Evolutionary conservation across 805 yeast genomes (phyloP), one percentile per base, ranked within the genome.

Genomic region (Candida sithepensis): DNA sequence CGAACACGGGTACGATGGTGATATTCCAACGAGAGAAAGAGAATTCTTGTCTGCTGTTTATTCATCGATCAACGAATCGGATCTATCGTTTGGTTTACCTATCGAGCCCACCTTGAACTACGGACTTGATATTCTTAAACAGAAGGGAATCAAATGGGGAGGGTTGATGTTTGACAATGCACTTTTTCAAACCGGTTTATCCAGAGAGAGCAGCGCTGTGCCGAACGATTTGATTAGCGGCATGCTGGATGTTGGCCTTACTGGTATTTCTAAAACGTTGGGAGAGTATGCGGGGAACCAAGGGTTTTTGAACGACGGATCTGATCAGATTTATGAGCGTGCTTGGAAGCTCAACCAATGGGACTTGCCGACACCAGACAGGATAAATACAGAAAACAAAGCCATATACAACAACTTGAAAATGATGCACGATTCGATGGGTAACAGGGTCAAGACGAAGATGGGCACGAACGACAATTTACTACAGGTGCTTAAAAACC

Each of bases 311-410:
- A 41, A 36, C 8, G 19, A 16, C 2, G n/a, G 22, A 8, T 44
- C 51, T 2, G 60, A 58, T 20, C 61, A 63, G 21, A 48, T 65
- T 1, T 85, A 75, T 59, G 81, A 77, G 48, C 82, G 89, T 79
- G 78, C 82, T 1, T 84, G 96, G 89, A 85, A 85, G 58, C 64
- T 91, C 37, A 78, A 75, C 39, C 77, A 79, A 43, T 91, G 97
- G 97, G 85, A 84, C 45, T 50, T 86, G 1, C 88, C 95, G 0
- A 51, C 60, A 0, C 72, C 82, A 1, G 60, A 58, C 2, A 53
- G 49, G 0, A 60, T 75, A 0, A 43, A 45, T 0, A 63, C 69
- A 1, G 77, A 72, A 36, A 71, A 78, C 40, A 76, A 75, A 39
- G 66, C 71, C 2, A 64, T 83, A 2, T 88, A 84, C 58, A 68